These are phyloP conservation scores for Neopestalotiopsis sp. DNA, from an alignment of 2,329 filamentous ascomycete genomes.

Conservation along the genomic window DNA sequence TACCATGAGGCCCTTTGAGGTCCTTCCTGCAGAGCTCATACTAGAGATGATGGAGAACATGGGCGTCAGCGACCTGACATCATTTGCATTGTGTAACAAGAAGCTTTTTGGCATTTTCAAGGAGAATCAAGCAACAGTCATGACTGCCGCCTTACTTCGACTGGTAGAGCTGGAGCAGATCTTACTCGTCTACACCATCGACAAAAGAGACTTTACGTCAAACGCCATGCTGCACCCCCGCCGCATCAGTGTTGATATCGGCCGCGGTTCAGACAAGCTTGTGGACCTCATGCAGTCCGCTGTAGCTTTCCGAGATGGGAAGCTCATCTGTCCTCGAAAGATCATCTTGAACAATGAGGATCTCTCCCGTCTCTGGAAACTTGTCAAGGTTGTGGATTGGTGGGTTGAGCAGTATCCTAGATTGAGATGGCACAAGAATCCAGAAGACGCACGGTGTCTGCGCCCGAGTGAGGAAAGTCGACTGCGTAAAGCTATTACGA, in stretches of 20 bases:
- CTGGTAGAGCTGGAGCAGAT: conserved; percentile 50
- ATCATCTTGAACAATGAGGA: conserved; percentile 30
- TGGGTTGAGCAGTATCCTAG: conserved; percentile 46
- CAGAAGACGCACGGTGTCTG: conserved; percentile 51
- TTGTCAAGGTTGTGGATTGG: conserved; percentile 40
- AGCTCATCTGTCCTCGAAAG: conserved; percentile 28
- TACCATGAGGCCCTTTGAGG: conserved; percentile 27
- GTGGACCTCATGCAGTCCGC: conserved; percentile 24
- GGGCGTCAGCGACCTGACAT: conserved; percentile 45
- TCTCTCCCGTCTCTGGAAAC: conserved; percentile 34
- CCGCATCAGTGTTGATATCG: conserved; percentile 27
- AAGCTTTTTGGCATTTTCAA: conserved; percentile 46
- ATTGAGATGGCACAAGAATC: conserved; percentile 51
- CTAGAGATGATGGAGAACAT: conserved; percentile 53
- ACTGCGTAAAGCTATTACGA: conserved; percentile 55
- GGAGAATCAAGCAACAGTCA: conserved; percentile 44
- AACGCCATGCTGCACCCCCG: conserved; percentile 31
- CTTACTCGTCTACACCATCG: conserved; percentile 51
- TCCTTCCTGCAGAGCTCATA: conserved; percentile 51
- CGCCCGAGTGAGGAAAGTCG: conserved; percentile 47
- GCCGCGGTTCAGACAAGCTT: conserved; percentile 21
- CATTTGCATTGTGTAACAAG: conserved; percentile 42
- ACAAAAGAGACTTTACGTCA: conserved; percentile 31
- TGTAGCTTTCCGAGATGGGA: conserved; percentile 25
- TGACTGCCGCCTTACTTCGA: conserved; percentile 47